Evolutionary conservation across 2,329 filamentous ascomycete species (phyloP), one percentile per base, ranked within the genome.

Genomic region (Phyllosticta paracitricarpa): DNA sequence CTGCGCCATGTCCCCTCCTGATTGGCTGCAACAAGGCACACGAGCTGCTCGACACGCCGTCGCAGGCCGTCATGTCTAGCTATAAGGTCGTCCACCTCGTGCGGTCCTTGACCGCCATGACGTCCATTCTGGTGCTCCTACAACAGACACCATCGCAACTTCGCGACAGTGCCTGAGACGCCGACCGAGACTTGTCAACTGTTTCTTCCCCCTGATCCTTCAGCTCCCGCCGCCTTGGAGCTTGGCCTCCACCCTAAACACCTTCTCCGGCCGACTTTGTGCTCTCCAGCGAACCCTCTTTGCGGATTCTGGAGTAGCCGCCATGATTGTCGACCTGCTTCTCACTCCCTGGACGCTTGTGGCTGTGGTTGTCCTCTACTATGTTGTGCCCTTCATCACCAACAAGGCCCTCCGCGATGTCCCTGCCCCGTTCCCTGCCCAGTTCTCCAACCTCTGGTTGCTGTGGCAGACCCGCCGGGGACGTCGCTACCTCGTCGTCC

Each of bases 371-470:
- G 63, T 81, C 6, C 71, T 79, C 22, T 84, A 78, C 69, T 88
- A 85, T 68, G 58, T 86, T 9, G 80, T 84, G 59, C 79, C 84
- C 0, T 88, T 85, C 71, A 72, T 87, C 26, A 74, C 82, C 61
- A 87, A 84, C 24, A 79, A 62, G 78, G 84, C 64, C 70, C 82
- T 72, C 66, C 71, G 65, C 63, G 71, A 76, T 66, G 81, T 89
- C 17, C 86, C 86, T 0, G 81, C 81, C 0, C 86, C 87, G 0
- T 84, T 87, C 66, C 80, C 83, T 0, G 85, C 85, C 2, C 79
- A 80, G 14, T 89, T 92, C 72, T 84, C 86, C 30, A 91, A 91
- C 67, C 75, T 95, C 28, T 97, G 92, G 92, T 82, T 96, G 24
- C 74, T 96, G 62, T 77, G 73, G 64, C 78, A 81, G 66, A 73